These are phyloP conservation scores for Shiraia sp. DNA, from an alignment of 2,329 filamentous ascomycete species.

Conservation along the genomic window DNA sequence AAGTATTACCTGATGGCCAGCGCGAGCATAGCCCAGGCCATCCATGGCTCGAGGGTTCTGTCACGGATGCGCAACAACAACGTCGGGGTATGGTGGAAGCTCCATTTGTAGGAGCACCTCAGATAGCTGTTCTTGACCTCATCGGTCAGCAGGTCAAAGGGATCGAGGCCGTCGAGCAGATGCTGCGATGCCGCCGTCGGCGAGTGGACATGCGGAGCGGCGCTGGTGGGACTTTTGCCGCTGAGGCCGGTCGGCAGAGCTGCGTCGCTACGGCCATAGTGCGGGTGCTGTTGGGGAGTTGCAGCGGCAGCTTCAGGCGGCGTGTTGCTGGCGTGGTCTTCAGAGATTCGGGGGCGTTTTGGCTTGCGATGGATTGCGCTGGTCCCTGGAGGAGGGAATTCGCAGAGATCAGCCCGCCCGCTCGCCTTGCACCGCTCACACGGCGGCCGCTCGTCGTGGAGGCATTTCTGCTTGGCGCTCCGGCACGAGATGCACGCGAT, in stretches of 20 bases:
- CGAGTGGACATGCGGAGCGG: constrained; percentile 20
- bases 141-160: constrained; percentile 46
- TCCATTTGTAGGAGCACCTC: constrained; percentile 49
- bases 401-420: constrained; percentile 37
- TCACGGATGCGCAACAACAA: constrained; percentile 44
- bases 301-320: constrained; percentile 14
- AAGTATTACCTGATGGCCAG: constrained; percentile 42
- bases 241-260: constrained; percentile 27
- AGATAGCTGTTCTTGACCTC: constrained; percentile 49
- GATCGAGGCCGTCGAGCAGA: constrained; percentile 40
- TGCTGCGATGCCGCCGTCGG: constrained; percentile 30
- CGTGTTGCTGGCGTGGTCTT: constrained; percentile 24
- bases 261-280: constrained; percentile 24
- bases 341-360: constrained; percentile 39
- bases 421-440: constrained; percentile 44
- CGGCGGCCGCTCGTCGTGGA: constrained; percentile 45
- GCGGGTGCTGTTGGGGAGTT: constrained; percentile 11
- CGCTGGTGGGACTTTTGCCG: constrained; percentile 20
- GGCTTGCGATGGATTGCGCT: constrained; percentile 42
- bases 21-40: constrained; percentile 49
- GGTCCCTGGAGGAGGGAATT: constrained; percentile 45
- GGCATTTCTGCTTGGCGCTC: constrained; percentile 46
- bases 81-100: constrained; percentile 48
- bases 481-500: constrained; percentile 45
- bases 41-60: constrained; percentile 43